Evolutionary conservation across 2,329 filamentous ascomycete genomes (phyloP), one percentile per base, ranked within the genome.

Genomic region (Capronia americana): DNA sequence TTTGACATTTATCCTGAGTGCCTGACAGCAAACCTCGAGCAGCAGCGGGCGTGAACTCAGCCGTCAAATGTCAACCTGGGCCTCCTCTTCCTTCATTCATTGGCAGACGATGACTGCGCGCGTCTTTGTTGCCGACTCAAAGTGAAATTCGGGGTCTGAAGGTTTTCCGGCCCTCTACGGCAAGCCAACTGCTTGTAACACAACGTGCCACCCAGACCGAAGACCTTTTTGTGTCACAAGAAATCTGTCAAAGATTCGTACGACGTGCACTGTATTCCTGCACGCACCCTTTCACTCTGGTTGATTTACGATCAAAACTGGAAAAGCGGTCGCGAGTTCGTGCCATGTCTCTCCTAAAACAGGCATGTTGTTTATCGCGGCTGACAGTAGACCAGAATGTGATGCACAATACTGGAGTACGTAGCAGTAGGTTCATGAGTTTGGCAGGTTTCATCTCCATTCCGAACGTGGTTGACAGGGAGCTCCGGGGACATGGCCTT

Each of bases 401-500:
- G 38, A 51, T 51, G 48, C 48, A 51, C 48, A 23, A 51, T 51
- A 26, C 23, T 51, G 48, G 48, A 51, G 48, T 11, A 14, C 24
- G 26, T 26, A 11, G 7, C 38, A 12, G 17, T 7, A n/a, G 17
- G 17, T 26, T 51, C 48, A 26, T 23, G 14, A 51, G 38, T 50
- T 56, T 62, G 60, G 48, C 59, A 62, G 38, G 38, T 30, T 32
- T 63, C 60, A 32, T 46, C 46, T 38, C 30, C 20, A 32, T 56
- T 11, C 28, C 53, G 54, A 69, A 66, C 67, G 64, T 69, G 67
- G 67, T 69, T 67, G 67, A 65, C 64, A 59, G 66, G 57, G 57
- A 57, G 60, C 51, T 58, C 67, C 67, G 64, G 46, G 48, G 58
- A 69, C 67, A 67, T 65, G 67, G 67, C 61, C 54, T n/a, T 61